Base-by-base conservation (phyloP, 2,329 filamentous ascomycete genomes). In the Microcyclospora pomicola region DNA sequence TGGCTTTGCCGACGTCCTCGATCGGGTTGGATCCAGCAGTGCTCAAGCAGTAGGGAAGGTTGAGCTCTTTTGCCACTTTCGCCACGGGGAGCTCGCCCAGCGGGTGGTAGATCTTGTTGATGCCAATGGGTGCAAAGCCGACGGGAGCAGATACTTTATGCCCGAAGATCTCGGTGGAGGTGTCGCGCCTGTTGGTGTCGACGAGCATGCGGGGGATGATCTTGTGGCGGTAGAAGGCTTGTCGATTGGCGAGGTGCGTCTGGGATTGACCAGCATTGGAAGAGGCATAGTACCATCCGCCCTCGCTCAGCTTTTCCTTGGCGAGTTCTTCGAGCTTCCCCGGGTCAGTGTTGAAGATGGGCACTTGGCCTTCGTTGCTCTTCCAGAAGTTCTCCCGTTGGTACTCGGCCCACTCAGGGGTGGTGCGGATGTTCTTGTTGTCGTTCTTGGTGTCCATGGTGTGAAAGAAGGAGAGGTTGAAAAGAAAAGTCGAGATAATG, bases 41-140 rank as follows among this genome's bases (percentile, higher is more conserved):
- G 15, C 65, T 71, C 16, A 80, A 61, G 41, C 66, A 72, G 52
- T 78, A 78, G 2, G 71, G 69, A 1, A 80, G 54, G 15, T 70
- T 69, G 2, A 78, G 57, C 45, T 76, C 71, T n/a, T 65, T 64
- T 0, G 74, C 74, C 0, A 74, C 72, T 40, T 67, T 68, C 9
- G 75, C 73, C 1, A 78, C 73, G 0, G 72, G 66, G 0, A 75
- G 51, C 50, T 80, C 76, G 30, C 70, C 75, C 0, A 58, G 51
- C 0, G 67, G 64, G 47, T 79, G 66, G 58, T 77, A 79, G 47
- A 79, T 80, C 43, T 71, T 70, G 59, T 80, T 77, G 47, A 80
- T 77, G 4, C 75, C 75, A 19, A 79, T 69, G 2, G 75, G 74
- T 0, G 75, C 71, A 49, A 80, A 75, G n/a, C 72, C 73, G 36